Conservation (phyloP, 305 asterid genomes). For the Fraxinus ornus region DNA sequence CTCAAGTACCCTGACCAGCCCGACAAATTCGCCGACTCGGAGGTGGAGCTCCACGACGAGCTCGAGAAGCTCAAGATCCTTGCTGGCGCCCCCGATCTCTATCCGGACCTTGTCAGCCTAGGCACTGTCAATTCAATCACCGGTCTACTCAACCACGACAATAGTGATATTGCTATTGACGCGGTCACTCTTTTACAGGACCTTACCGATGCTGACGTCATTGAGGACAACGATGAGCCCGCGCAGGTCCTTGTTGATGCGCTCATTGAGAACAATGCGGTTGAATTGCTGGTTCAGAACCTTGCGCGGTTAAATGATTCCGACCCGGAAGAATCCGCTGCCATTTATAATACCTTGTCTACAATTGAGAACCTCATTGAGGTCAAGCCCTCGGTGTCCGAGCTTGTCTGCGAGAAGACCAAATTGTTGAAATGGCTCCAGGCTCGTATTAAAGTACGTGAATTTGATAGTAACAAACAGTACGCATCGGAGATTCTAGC, state of each 20-base stretch:
- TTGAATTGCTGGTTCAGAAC: slow-evolving; percentile 79
- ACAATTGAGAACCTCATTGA: slow-evolving; percentile 83
- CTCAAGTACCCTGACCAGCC: slow-evolving; percentile 93
- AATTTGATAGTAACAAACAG: slow-evolving; percentile 90
- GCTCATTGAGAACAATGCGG: slow-evolving; percentile 73
- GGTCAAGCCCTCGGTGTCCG: slow-evolving; percentile 77
- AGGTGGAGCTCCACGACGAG: slow-evolving; percentile 90
- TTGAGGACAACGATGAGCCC: slow-evolving; percentile 83
- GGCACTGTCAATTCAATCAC: slow-evolving; percentile 75
- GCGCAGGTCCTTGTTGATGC: slow-evolving; percentile 80
- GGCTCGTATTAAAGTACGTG: slow-evolving; percentile 76
- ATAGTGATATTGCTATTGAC: slow-evolving; percentile 77
- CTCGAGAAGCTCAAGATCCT: slow-evolving; percentile 82
- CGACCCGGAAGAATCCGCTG: slow-evolving; percentile 84
- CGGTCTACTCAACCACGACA: slow-evolving; percentile 77
- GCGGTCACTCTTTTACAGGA: slow-evolving; percentile 80
- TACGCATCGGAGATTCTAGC: slow-evolving; percentile 93
- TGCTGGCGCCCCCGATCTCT: slow-evolving; percentile 90
- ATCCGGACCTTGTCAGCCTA: slow-evolving; percentile 78
- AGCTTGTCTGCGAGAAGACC: slow-evolving; percentile 88
- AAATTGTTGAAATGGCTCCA: slow-evolving; percentile 88
- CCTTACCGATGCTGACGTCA: slow-evolving; percentile 85
- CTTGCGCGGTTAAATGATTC: slow-evolving; percentile 64
- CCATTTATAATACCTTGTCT: slow-evolving; percentile 69
- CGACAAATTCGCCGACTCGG: slow-evolving; percentile 91